Percentiles rank a stretch among this genome's conserved stretches.
phyloP scores from a whole-genome alignment of 116 monocot species.

The Phalaenopsis hybrid region DNA sequence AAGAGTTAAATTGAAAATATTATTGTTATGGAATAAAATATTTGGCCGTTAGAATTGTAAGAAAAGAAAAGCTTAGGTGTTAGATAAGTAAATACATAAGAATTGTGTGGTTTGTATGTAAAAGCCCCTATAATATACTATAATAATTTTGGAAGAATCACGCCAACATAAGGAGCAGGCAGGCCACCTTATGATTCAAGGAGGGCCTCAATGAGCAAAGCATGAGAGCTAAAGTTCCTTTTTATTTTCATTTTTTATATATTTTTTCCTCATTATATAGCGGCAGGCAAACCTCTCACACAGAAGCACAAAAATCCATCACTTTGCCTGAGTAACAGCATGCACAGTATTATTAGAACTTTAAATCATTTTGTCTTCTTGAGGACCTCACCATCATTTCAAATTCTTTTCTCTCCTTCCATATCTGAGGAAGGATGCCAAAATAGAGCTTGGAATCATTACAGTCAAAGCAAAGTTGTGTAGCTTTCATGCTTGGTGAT shows the following conservation, averaged over 20 bases:
- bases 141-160: neutral
- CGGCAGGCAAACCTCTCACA: neutral
- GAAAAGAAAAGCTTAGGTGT: no score
- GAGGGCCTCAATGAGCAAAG: neutral
- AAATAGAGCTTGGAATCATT: slow-evolving; percentile 1
- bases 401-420: neutral
- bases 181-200: slow-evolving; percentile 4
- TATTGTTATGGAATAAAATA: no score
- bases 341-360: slow-evolving; percentile 1
- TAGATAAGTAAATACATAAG: no score
- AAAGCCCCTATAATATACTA: no score
- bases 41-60: no score
- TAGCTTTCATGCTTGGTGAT: slow-evolving; percentile 10
- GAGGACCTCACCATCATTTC: neutral
- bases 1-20: no score
- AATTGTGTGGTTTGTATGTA: no score
- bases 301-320: slow-evolving; percentile 1
- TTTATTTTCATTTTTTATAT: neutral
- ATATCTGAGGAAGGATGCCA: neutral
- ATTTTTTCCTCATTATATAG: neutral
- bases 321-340: neutral
- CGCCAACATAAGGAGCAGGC: neutral
- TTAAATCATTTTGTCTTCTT: slow-evolving; percentile 7
- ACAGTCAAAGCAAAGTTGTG: slow-evolving; percentile 9
- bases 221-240: neutral